A percentile compares a stretch with the other conserved stretches of the same genome.
phyloP scores from a whole-genome alignment of 768 basidiomycete species.

The Paxillus involutus region DNA sequence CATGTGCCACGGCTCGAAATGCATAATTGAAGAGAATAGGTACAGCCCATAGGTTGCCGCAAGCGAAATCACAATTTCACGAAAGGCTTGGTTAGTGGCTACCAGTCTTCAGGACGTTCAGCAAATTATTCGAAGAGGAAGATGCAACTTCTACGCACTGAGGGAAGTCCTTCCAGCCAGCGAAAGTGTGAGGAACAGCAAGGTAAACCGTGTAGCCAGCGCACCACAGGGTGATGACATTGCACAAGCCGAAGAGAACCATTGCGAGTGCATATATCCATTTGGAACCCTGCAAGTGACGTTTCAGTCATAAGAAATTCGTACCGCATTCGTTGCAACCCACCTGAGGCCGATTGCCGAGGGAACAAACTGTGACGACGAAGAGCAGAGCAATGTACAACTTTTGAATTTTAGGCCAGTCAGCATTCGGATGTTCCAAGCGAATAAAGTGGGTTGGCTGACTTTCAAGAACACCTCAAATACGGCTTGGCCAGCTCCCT shows the following conservation, averaged over 20 bases:
- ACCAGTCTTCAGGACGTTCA: conserved; percentile 49
- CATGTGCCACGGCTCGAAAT: conserved; percentile 97
- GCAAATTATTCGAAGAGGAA: conserved; percentile 15
- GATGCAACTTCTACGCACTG: conserved; percentile 45
- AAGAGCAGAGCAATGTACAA: conserved; percentile 86
- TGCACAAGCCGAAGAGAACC: conserved; percentile 76
- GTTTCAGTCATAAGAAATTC: conserved; percentile 2
- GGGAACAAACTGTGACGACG: conserved; percentile 80
- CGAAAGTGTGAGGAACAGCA: conserved; percentile 71
- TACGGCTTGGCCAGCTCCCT: conserved; percentile 66
- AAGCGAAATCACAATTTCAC: conserved; percentile 83
- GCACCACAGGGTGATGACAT: conserved; percentile 82
- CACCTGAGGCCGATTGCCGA: conserved; percentile 84
- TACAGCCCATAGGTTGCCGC: conserved; percentile 80
- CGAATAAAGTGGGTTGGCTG: conserved; percentile 10
- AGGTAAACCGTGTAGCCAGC: conserved; percentile 90
- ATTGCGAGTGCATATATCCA: conserved; percentile 80
- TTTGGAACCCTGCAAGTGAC: conserved; percentile 63
- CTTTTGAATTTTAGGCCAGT: conserved; percentile 27
- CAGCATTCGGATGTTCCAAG: conserved; percentile 19
- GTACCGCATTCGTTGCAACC: conserved; percentile 8
- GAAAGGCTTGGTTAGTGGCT: conserved; percentile 63
- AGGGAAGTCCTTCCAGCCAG: conserved; percentile 72
- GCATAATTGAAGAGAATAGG: conserved; percentile 83
- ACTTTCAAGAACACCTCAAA: conserved; percentile 77